Conservation (phyloP, 768 basidiomycete species). For the Mycena rosella region DNA sequence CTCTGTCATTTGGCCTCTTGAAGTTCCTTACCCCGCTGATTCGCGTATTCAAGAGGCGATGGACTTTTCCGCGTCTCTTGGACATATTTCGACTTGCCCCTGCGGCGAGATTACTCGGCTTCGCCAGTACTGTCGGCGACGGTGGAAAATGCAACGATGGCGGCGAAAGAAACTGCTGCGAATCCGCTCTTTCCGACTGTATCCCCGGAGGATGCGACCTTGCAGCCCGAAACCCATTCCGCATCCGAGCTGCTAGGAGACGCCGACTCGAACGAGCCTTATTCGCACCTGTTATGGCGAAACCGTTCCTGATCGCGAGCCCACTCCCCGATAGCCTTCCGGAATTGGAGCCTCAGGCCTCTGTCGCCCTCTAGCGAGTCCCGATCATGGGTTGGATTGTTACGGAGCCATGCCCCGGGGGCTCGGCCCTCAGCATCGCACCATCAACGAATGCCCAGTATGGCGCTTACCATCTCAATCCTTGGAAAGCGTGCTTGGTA, state of each 20-base stretch:
- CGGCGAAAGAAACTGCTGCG: too few relatives aligned
- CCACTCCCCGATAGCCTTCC: neutral
- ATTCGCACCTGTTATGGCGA: too few relatives aligned
- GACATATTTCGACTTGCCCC: too few relatives aligned
- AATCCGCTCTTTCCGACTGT: too few relatives aligned
- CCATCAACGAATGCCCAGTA: neutral
- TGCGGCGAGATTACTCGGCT: too few relatives aligned
- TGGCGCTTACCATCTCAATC: neutral
- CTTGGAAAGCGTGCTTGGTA: neutral
- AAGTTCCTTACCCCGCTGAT: constrained; percentile 6
- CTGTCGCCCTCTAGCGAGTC: neutral
- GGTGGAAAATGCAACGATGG: too few relatives aligned
- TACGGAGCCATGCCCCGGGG: neutral
- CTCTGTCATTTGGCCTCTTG: neutral
- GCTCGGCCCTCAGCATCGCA: neutral
- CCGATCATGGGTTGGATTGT: neutral
- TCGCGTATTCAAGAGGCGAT: neutral
- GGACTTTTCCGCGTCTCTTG: neutral
- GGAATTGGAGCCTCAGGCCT: neutral
- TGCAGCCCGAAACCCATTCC: too few relatives aligned
- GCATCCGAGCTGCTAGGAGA: too few relatives aligned
- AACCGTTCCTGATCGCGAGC: too few relatives aligned
- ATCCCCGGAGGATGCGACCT: too few relatives aligned
- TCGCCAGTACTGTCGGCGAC: too few relatives aligned
- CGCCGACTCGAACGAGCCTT: too few relatives aligned